Conservation (phyloP, 495 filamentous ascomycete genomes). For the Cudoniella acicularis region DNA sequence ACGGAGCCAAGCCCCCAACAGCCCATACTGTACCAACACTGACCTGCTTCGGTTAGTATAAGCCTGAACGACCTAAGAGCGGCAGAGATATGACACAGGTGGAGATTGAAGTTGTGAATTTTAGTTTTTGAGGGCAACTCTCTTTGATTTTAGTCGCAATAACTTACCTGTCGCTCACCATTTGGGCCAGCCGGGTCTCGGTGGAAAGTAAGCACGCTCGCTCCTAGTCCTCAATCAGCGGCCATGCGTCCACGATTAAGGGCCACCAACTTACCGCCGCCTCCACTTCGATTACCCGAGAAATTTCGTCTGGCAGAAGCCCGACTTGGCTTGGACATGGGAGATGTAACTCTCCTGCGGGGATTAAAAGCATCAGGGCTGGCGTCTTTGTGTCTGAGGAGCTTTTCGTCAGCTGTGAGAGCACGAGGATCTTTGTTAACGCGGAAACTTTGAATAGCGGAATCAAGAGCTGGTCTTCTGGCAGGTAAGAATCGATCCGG, state of each 20-base stretch:
- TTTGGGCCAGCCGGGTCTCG: conserved; percentile 16
- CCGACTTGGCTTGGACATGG: conserved; percentile 19
- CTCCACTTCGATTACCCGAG: conserved; percentile 23
- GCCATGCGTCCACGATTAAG: neutral
- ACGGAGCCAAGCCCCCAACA: conserved; percentile 63
- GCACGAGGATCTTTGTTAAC: conserved; percentile 59
- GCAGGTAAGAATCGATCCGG: conserved; percentile 59
- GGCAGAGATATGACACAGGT: too few relatives aligned
- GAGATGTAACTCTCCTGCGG: conserved; percentile 35
- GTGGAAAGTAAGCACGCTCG: conserved; percentile 25
- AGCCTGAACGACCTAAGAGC: too few relatives aligned
- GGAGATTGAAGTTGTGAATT: too few relatives aligned
- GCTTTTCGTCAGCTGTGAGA: conserved; percentile 56
- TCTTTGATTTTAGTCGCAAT: too few relatives aligned
- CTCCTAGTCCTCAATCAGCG: conserved; percentile 14
- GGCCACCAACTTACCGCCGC: conserved; percentile 12
- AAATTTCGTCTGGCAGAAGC: conserved; percentile 11
- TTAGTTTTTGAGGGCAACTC: too few relatives aligned
- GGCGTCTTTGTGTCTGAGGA: conserved; percentile 53
- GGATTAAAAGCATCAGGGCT: conserved; percentile 66
- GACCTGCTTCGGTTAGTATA: conserved; percentile 31
- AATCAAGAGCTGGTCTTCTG: conserved; percentile 12
- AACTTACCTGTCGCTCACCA: conserved; percentile 34
- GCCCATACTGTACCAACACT: conserved; percentile 77
- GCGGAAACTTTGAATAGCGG: conserved; percentile 41